A percentile compares a stretch with the other conserved stretches of the same genome.
Evolutionary conservation across 495 filamentous ascomycete genomes (phyloP).

Genomic region (Daldinia loculata): DNA sequence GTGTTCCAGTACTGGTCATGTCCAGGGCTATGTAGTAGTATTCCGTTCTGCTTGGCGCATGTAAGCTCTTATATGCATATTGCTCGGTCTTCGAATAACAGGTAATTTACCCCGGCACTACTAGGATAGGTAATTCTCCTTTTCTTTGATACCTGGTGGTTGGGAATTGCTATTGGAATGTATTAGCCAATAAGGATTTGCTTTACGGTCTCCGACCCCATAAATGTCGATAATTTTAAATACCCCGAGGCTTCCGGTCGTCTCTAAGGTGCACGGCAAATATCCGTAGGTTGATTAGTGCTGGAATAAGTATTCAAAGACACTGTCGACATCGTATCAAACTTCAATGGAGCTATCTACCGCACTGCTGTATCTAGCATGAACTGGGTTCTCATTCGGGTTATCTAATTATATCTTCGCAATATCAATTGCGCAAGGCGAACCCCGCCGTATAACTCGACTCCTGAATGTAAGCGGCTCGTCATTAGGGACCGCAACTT

Average conservation of each 20-base stretch:
- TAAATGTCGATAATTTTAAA: not conserved
- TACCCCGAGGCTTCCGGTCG: not conserved
- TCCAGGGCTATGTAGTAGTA: not conserved
- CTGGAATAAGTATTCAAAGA: not conserved
- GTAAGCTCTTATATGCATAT: conserved; percentile 7
- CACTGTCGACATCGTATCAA: not conserved
- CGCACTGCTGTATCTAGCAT: not conserved
- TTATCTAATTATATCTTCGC: not conserved
- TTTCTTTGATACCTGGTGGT: not conserved
- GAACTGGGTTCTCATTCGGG: not conserved
- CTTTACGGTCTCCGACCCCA: not conserved
- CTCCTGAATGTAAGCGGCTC: not conserved
- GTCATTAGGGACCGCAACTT: not conserved
- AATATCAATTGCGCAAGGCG: not conserved
- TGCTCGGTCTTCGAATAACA: not conserved
- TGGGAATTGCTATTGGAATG: not conserved
- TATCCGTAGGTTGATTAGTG: not conserved
- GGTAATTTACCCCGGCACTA: not conserved
- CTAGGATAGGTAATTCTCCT: not conserved
- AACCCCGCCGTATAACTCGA: not conserved
- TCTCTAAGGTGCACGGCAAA: not conserved
- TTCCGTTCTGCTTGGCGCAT: not conserved
- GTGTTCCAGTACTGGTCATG: too few species aligned
- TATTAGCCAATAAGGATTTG: not conserved
- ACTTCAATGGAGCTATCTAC: not conserved